These are phyloP conservation scores for Penicillium sumatraense DNA, from an alignment of 2,329 filamentous ascomycete genomes.

Conservation along the genomic window DNA sequence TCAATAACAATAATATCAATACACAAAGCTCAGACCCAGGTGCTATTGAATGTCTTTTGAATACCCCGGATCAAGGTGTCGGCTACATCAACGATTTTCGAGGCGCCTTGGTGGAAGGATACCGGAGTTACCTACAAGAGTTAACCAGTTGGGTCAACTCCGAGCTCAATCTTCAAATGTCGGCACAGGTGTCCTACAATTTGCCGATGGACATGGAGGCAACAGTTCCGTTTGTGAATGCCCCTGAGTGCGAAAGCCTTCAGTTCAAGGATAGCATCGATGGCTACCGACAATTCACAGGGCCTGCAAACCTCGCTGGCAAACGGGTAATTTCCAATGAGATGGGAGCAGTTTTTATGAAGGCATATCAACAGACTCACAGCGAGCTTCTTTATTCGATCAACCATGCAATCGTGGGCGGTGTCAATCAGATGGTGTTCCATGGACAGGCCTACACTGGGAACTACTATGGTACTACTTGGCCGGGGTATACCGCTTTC, in stretches of 20 bases:
- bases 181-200: slow-evolving; percentile 48
- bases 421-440: slow-evolving; percentile 51
- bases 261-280: slow-evolving; percentile 45
- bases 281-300: slow-evolving; percentile 46
- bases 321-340: slow-evolving; percentile 48
- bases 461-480: slow-evolving; percentile 51
- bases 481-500: slow-evolving; percentile 54
- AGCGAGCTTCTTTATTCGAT: slow-evolving; percentile 40
- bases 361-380: slow-evolving; percentile 32
- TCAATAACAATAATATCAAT: slow-evolving; percentile 25
- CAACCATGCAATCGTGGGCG: slow-evolving; percentile 46
- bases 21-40: slow-evolving; percentile 14
- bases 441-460: slow-evolving; percentile 51
- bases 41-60: slow-evolving; percentile 12
- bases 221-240: slow-evolving; percentile 43
- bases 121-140: slow-evolving; percentile 37
- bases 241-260: slow-evolving; percentile 49
- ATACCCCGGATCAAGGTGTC: slow-evolving; percentile 21
- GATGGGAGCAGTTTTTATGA: slow-evolving; percentile 32
- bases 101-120: slow-evolving; percentile 24
- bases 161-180: slow-evolving; percentile 40
- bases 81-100: slow-evolving; percentile 30
- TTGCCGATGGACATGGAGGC: slow-evolving; percentile 50
- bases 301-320: slow-evolving; percentile 45
- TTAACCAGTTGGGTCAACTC: slow-evolving; percentile 38